Base-by-base conservation (phyloP, 2,329 filamentous ascomycete species). In the Botrytis aclada region DNA sequence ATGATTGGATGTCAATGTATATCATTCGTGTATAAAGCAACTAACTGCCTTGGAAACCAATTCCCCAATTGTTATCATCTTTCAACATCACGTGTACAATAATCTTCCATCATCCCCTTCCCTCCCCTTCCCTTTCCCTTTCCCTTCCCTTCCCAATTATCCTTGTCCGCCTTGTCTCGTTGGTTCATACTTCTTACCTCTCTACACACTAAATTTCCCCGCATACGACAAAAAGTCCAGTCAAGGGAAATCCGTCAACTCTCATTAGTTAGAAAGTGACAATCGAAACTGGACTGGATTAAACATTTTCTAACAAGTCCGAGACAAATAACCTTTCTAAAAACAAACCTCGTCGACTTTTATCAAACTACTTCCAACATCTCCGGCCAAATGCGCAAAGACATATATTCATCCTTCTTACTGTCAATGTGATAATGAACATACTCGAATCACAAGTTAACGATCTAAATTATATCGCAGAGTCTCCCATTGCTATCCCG, bases 361-460 rank as follows among this genome's bases (percentile, higher is more conserved):
- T n/a, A n/a, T n/a, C n/a, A n/a, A 47, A 34, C 41, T 47, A 64
- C 29, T 47, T 47, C 41, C 22, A 47, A 34, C 62, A 56, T 56
- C 64, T 56, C 20, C 16, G 25, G 18, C 47, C 47, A 29, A 22
- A 54, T 67, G 45, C 34, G 16, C 45, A 41, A 16, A 67, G 34
- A 29, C 29, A 29, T 22, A n/a, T n/a, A 14, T n/a, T 29, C 56
- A 16, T n/a, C 43, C 20, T n/a, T 14, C 29, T 18, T 25, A 0
- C 12, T 25, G 25, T 56, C 39, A 43, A 71, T 76, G 79, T 80
- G 78, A 81, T 77, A 75, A 81, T 80, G 80, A 81, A 81, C 74
- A 77, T 77, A 45, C 77, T 81, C 60, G 79, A 81, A 75, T 72
- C 63, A 56, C 80, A 81, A 77, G 78, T 81, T 41, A 77, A 74